Percentiles rank a stretch among this genome's conserved stretches.
Evolutionary conservation across 129 eudicot species (phyloP).

Genomic region (Helichrysum umbraculigerum): DNA sequence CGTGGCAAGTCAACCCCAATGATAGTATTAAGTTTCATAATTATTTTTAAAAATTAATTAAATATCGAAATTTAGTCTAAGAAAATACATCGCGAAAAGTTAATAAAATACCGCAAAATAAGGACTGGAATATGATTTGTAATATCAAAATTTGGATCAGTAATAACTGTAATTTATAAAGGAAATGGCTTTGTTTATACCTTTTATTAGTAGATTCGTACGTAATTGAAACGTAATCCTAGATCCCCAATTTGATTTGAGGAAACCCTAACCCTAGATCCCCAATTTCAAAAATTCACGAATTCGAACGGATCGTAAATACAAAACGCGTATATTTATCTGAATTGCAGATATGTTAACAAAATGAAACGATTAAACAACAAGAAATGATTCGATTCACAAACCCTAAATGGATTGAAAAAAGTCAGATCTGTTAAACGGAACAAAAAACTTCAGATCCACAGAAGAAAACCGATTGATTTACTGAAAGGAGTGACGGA

Average conservation of each 20-base stretch:
- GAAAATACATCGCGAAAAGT: background rate
- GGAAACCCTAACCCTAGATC: constrained; percentile 41
- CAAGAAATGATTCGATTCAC: constrained; percentile 15
- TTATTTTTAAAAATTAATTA: background rate
- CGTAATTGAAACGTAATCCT: constrained; percentile 19
- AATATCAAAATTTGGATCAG: background rate
- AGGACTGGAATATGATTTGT: background rate
- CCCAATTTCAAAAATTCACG: constrained; percentile 26
- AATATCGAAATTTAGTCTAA: background rate
- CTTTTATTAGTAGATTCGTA: constrained; percentile 22
- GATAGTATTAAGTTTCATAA: background rate
- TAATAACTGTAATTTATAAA: background rate
- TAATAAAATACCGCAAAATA: background rate
- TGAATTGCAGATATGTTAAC: constrained; percentile 8
- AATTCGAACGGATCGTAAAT: constrained; percentile 14
- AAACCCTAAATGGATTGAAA: constrained; percentile 32
- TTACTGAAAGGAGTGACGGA: constrained; percentile 8
- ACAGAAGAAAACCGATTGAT: constrained; percentile 19
- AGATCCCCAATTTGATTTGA: constrained; percentile 20
- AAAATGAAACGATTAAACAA: constrained; percentile 5
- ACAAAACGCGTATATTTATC: background rate
- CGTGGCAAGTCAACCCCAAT: constrained; percentile 26
- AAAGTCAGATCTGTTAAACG: constrained; percentile 15
- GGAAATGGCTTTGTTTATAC: constrained; percentile 26
- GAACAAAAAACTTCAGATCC: background rate